phyloP scores from a whole-genome alignment of 306 rosid genomes.

The Begonia peltatifolia region DNA sequence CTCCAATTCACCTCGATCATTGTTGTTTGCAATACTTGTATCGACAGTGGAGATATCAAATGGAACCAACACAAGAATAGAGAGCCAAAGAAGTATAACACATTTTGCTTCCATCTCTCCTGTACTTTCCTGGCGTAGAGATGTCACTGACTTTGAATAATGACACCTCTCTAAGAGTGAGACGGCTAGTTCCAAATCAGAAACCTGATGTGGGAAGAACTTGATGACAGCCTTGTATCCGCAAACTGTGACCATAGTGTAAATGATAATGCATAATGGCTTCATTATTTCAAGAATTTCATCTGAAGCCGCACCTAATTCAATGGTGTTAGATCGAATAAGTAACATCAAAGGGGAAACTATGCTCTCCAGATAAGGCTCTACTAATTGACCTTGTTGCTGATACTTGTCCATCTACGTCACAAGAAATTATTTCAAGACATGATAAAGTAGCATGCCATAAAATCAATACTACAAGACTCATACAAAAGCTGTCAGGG shows the following conservation, averaged over 20 bases:
- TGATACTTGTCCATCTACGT: constrained; percentile 92
- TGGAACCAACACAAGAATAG: constrained; percentile 83
- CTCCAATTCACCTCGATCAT: constrained; percentile 34
- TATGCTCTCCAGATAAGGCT: constrained; percentile 84
- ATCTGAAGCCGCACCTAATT: constrained; percentile 43
- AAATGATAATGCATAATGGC: constrained; percentile 69
- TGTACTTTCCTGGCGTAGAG: constrained; percentile 69
- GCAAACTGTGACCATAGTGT: constrained; percentile 66
- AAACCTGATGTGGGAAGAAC: constrained; percentile 92
- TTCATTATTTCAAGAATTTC: constrained; percentile 56
- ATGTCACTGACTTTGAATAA: constrained; percentile 32
- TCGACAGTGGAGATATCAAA: constrained; percentile 87
- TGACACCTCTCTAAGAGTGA: constrained; percentile 76
- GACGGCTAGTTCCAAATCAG: constrained; percentile 90
- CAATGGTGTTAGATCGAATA: constrained; percentile 51
- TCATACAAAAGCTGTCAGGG: neutral
- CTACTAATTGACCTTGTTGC: constrained; percentile 86
- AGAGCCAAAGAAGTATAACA: constrained; percentile 84
- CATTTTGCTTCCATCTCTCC: constrained; percentile 93
- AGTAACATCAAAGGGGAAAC: constrained; percentile 71
- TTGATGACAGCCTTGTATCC: constrained; percentile 81
- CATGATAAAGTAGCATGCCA: neutral
- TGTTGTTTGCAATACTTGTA: constrained; percentile 49
- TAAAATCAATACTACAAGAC: neutral
- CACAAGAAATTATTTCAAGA: constrained; percentile 3